phyloP scores from a whole-genome alignment of 495 filamentous ascomycete genomes.

The Symbiotaphrina buchneri region DNA sequence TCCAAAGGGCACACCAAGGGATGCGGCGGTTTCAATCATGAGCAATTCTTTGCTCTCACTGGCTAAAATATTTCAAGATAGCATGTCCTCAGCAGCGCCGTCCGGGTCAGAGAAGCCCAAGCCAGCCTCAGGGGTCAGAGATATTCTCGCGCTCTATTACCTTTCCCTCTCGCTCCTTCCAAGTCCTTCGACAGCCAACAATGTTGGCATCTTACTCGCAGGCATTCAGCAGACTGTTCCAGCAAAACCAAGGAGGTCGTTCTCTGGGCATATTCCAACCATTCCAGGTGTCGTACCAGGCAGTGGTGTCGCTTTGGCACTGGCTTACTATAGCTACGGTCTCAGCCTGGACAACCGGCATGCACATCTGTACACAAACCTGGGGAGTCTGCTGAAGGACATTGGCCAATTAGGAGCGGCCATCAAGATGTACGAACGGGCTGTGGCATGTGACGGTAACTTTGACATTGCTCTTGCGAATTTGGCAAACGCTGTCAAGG shows the following conservation, averaged over 20 bases:
- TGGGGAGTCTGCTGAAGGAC: slow-evolving; percentile 90
- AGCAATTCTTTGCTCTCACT: slow-evolving; percentile 90
- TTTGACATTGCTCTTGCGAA: slow-evolving; percentile 98
- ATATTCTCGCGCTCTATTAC: slow-evolving; percentile 92
- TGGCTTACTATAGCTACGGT: slow-evolving; percentile 91
- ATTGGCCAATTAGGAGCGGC: slow-evolving; percentile 82
- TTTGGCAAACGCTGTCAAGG: slow-evolving; percentile 93
- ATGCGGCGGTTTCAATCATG: slow-evolving; percentile 73
- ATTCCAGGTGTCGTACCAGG: slow-evolving; percentile 70
- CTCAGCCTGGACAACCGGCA: slow-evolving; percentile 67
- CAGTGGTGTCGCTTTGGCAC: slow-evolving; percentile 68
- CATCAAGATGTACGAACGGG: slow-evolving; percentile 94
- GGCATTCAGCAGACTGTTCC: slow-evolving; percentile 64
- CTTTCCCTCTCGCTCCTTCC: slow-evolving; percentile 86
- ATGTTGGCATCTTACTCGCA: slow-evolving; percentile 89
- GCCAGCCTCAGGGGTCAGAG: slow-evolving; percentile 55
- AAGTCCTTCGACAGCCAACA: slow-evolving; percentile 94
- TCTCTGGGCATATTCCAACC: slow-evolving; percentile 18
- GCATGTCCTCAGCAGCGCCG: slow-evolving; percentile 82
- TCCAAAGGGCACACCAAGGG: slow-evolving; percentile 45
- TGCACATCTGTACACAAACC: slow-evolving; percentile 94
- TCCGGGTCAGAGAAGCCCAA: slow-evolving; percentile 29
- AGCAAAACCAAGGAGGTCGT: slow-evolving; percentile 11
- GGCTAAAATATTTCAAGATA: slow-evolving; percentile 96
- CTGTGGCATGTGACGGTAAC: slow-evolving; percentile 69